Evolutionary conservation across 2,329 filamentous ascomycete genomes (phyloP), one percentile per base, ranked within the genome.

Genomic region (Venturia nashicola): DNA sequence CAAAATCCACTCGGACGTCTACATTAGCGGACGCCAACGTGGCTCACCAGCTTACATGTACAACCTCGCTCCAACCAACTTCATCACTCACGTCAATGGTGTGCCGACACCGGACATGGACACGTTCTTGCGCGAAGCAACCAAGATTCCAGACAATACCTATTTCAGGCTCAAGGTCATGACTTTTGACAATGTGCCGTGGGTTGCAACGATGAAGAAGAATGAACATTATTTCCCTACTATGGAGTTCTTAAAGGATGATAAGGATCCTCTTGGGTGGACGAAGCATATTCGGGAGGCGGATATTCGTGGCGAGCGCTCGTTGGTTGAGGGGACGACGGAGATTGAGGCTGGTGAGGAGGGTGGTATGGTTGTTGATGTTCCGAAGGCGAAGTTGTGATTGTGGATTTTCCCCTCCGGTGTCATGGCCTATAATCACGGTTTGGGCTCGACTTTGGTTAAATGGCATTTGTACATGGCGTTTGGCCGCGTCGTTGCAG

Each of bases 141-240:
- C 88, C 69, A 87, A 89, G 75, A 97, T 99, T 69, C 89, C 90
- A 0, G 91, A 99, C 70, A 99, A 99, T 72, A 96, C 91, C 1
- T 99, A 99, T 77, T 99, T 99, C 85, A 87, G 94, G 20, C 82
- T 99, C 62, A 92, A 93, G 74, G 91, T 94, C n/a, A 91, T 97
- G 74, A 97, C 94, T 0, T 99, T 99, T 72, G 94, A 99, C 75
- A 96, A 95, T 71, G 91, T 99, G 11, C 93, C 93, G 3, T 99
- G 94, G 91, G 91, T 99, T n/a, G 90, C 95, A 46, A 99, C 94
- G 9, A 96, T 99, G 90, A 99, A 99, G 86, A 97, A 97, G 83
- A 97, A 97, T 70, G 93, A 99, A 73, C 94, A 99, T 76, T 99
- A 99, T 74, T 87, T 87, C 76, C 84, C 85, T 2, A 87, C 86